A percentile compares a stretch with the other conserved stretches of the same genome.
Evolutionary conservation across 75 land plant genomes (phyloP).

Genomic region (Pinus albicaulis): DNA sequence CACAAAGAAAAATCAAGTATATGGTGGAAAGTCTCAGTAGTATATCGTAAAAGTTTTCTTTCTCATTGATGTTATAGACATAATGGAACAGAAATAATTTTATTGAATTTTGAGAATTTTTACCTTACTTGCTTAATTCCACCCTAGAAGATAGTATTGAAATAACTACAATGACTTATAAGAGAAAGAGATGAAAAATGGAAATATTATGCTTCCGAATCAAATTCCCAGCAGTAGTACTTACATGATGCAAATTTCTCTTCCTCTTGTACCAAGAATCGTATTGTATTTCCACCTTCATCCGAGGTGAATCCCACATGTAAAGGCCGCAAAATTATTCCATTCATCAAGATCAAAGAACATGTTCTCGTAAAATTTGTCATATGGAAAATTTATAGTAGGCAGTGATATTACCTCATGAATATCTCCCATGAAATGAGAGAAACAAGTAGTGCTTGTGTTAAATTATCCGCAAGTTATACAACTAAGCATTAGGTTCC

Average conservation of each 20-base stretch:
- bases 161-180: too few species aligned
- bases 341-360: background rate
- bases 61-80: too few species aligned
- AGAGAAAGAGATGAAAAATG: background rate
- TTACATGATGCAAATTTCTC: slow-evolving; percentile 83
- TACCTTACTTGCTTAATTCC: too few species aligned
- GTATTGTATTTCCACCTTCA: slow-evolving; percentile 77
- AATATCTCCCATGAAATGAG: slow-evolving; percentile 56
- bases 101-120: background rate
- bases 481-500: too few species aligned
- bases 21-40: too few species aligned
- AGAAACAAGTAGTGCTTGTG: slow-evolving; percentile 57
- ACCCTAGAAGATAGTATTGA: too few species aligned
- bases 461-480: slow-evolving; percentile 39
- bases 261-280: slow-evolving; percentile 74
- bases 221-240: background rate
- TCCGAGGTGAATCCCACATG: slow-evolving; percentile 88
- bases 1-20: too few species aligned
- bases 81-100: too few species aligned
- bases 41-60: too few species aligned
- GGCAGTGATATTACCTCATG: slow-evolving; percentile 42
- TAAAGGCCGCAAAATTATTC: slow-evolving; percentile 52
- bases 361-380: too few species aligned
- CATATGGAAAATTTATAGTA: too few species aligned
- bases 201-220: background rate